A percentile compares a stretch with the other conserved stretches of the same genome.
phyloP scores from a whole-genome alignment of 768 basidiomycete species.

The Leucocoprinus leucothites region DNA sequence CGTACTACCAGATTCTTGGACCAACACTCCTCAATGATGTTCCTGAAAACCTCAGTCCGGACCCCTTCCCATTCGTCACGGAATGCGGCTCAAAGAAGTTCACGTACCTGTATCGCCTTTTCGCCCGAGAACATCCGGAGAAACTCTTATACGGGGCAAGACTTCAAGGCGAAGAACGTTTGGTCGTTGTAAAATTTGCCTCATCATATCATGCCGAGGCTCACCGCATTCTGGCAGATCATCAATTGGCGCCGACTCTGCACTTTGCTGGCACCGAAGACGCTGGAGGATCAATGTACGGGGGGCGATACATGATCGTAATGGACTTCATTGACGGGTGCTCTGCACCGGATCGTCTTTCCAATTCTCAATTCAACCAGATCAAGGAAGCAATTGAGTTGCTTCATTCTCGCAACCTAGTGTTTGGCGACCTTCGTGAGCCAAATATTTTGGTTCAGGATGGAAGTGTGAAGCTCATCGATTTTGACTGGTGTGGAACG shows the following conservation, averaged over 20 bases:
- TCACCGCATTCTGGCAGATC: conserved; percentile 1
- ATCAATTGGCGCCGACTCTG: background rate
- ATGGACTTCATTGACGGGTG: background rate
- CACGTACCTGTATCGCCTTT: background rate
- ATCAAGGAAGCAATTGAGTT: background rate
- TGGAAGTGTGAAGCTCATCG: conserved; percentile 3
- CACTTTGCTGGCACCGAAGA: background rate
- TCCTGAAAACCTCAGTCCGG: background rate
- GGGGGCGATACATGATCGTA: background rate
- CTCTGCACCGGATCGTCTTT: background rate
- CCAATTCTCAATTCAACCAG: background rate
- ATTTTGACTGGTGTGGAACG: conserved; percentile 13
- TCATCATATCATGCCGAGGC: background rate
- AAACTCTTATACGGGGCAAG: no score
- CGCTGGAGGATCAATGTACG: background rate
- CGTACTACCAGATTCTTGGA: no score
- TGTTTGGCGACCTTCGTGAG: conserved; percentile 14
- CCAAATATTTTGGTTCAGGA: conserved; percentile 8
- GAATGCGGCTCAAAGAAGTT: background rate
- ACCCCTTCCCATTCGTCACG: background rate
- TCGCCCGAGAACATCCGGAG: background rate
- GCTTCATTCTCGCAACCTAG: background rate
- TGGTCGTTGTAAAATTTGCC: conserved; percentile 10
- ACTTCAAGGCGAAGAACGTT: background rate
- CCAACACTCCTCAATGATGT: no score